Evolutionary conservation across 345 rosid species (phyloP).

Genomic region (Eucalyptus virginea): DNA sequence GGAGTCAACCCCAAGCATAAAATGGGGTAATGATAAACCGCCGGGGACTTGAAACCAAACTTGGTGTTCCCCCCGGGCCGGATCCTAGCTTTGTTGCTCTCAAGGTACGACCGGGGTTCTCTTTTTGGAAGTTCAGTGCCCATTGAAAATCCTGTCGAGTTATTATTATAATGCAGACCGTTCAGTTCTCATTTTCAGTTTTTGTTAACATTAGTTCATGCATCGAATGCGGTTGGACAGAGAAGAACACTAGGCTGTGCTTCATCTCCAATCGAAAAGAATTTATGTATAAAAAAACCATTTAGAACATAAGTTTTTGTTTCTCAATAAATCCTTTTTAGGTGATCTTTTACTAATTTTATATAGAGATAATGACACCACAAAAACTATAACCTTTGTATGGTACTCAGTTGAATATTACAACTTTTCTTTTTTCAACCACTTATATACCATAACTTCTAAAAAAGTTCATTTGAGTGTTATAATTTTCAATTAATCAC

Average conservation of each 20-base stretch:
- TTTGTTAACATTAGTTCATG: not conserved
- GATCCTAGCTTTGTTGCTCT: too few relatives aligned
- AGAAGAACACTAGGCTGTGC: not conserved
- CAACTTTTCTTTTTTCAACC: not conserved
- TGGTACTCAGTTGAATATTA: accelerated
- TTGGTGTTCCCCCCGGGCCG: too few relatives aligned
- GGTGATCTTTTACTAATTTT: not conserved
- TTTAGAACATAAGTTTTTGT: not conserved
- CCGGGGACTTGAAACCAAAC: too few relatives aligned
- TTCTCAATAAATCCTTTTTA: not conserved
- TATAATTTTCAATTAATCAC: too few relatives aligned
- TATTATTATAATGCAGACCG: not conserved
- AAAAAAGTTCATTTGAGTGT: too few relatives aligned
- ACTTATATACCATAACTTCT: too few relatives aligned
- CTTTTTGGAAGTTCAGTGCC: not conserved
- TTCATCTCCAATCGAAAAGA: not conserved
- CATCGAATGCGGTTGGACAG: not conserved
- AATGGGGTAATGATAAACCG: too few relatives aligned
- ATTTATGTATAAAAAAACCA: not conserved
- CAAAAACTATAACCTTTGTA: too few relatives aligned
- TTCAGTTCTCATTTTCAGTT: not conserved
- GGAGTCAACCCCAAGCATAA: too few relatives aligned
- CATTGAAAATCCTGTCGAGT: not conserved
- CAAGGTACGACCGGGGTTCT: not conserved
- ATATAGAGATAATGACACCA: not conserved